Evolutionary conservation across 148 eudicot species (phyloP).

Genomic region (Cornus controversa): DNA sequence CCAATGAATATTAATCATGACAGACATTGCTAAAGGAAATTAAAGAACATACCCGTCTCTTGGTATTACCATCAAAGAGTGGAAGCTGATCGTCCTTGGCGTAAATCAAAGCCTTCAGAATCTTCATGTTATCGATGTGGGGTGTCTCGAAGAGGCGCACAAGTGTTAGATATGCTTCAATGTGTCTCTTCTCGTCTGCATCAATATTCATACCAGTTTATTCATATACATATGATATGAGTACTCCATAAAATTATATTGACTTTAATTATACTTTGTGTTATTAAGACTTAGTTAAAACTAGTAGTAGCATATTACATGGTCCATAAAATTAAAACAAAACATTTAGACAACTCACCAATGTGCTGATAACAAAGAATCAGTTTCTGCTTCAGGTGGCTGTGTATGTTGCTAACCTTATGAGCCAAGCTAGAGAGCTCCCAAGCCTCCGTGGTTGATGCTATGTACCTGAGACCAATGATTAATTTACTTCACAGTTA

Average conservation of each 20-base stretch:
- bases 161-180: slow-evolving; percentile 51
- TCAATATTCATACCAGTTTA: neutral
- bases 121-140: slow-evolving; percentile 70
- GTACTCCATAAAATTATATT: too few relatives aligned
- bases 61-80: slow-evolving; percentile 51
- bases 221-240: too few relatives aligned
- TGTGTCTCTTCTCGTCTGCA: slow-evolving; percentile 58
- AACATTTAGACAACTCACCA: slow-evolving; percentile 33
- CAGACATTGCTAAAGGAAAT: neutral
- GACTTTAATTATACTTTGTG: too few relatives aligned
- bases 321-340: too few relatives aligned
- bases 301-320: too few relatives aligned
- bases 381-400: slow-evolving; percentile 54
- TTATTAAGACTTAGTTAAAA: too few relatives aligned
- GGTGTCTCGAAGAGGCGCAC: slow-evolving; percentile 47
- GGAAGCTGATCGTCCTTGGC: slow-evolving; percentile 61
- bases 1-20: too few relatives aligned
- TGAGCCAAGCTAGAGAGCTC: slow-evolving; percentile 73
- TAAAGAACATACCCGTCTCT: slow-evolving; percentile 40
- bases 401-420: slow-evolving; percentile 57
- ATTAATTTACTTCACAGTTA: too few relatives aligned
- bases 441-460: slow-evolving; percentile 79
- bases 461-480: slow-evolving; percentile 34
- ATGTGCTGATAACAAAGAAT: slow-evolving; percentile 48
- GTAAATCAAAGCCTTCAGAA: slow-evolving; percentile 47